Base-by-base conservation (phyloP, 805 yeast genomes). In the Candida ipomoeae region DNA sequence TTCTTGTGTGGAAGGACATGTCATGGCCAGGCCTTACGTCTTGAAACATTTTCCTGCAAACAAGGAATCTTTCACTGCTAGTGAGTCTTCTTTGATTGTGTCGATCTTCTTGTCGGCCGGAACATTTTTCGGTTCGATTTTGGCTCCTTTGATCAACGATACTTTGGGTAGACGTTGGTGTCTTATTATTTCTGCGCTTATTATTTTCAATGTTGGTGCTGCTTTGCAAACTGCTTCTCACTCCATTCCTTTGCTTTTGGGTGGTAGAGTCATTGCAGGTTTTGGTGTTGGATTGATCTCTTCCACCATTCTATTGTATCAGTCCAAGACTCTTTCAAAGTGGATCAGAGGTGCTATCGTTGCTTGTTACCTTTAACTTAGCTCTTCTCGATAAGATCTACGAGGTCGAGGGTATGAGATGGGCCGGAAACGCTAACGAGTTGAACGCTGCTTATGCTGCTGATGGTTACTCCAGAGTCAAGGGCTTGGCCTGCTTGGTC, bases 401-500 rank as follows among this genome's bases (percentile, higher is more conserved):
- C 67, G 87, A 84, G 62, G 88, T 85, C 46, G 82, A 80, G 34
- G 88, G 87, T 41, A 64, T 88, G 70, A 79, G 86, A 74, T 88
- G 96, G 96, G 90, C 88, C 46, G 96, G 96, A 62, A 87, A 88
- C 68, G 87, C 94, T 66, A 88, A 89, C 71, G 96, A 88, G 74
- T 78, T 88, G 73, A 89, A 89, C 68, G 94, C 96, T 41, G 87
- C 94, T 39, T 86, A 85, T 60, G 87, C 95, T 48, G 90, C 94
- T 42, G 96, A 88, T 69, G 96, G 96, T 56, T 88, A 88, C 73
- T 83, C 92, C 48, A 75, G 96, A 67, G 76, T 88, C 61, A 87
- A 86, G 70, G 85, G 91, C 52, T 70, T 87, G 65, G 80, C 86
- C 54, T 84, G 87, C 59, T 58, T 88, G 46, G 77, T 87, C 62